Base-by-base conservation (phyloP, 2,329 filamentous ascomycete species). In the Hypoxylon sp. region DNA sequence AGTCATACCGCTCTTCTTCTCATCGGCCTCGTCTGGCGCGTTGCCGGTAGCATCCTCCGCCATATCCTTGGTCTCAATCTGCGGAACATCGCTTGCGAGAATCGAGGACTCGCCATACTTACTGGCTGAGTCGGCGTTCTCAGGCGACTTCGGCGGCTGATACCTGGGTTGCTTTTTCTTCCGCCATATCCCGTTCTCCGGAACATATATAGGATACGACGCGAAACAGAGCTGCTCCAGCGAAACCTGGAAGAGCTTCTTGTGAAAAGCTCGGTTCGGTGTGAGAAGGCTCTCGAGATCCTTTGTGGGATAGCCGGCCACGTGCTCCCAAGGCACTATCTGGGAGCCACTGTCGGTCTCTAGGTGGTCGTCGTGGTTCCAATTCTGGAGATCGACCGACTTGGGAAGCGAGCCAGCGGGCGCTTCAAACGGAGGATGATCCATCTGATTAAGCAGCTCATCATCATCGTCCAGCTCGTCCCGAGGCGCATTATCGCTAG, bases 181-280 rank as follows among this genome's bases (percentile, higher is more conserved):
- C 81, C 86, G 85, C 93, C 93, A 96, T 43, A 86, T 85, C 1
- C 93, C 93, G 77, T 93, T 92, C 73, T 93, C 89, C 1, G 90
- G 89, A 41, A 93, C 91, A 79, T 94, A 93, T 43, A 97, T 88
- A 3, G 94, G 94, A 79, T 93, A 93, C 0, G 93, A 93, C 17
- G 97, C 84, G 75, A 93, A 96, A 63, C 90, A 89, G 43, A 95
- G 82, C 49, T 93, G 91, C 74, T 97, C 93, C 7, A 97, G 83
- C 0, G 90, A 91, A 64, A 97, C 84, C 77, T 97, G 92, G 75
- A 97, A 97, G 23, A 90, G 87, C 72, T 86, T 89, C 81, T 95
- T 97, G 80, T 96, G 91, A 78, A 92, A 93, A 7, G 90, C 87
- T 11, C 89, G 85, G 7, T 89, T 88, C 0, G 94, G 93, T 0